Percentiles rank a stretch among this genome's conserved stretches.
Conservation (phyloP, 345 rosid genomes). For the Rhizophora apiculata region DNA sequence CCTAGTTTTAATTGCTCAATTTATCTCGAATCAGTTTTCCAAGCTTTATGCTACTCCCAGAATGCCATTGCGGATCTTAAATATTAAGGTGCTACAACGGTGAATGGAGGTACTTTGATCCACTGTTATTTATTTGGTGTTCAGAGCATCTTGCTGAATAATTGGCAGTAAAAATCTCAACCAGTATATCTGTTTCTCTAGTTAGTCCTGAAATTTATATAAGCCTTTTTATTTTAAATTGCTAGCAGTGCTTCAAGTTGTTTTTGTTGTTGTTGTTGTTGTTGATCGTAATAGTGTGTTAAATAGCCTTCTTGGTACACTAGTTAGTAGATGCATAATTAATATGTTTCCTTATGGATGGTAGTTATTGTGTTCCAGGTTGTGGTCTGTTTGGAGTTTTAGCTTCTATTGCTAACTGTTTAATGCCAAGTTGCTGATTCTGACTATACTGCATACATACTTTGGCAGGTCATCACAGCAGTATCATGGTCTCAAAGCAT, state of each 20-base stretch:
- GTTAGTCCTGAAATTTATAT: background rate
- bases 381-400: no score
- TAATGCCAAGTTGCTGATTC: background rate
- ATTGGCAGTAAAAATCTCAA: background rate
- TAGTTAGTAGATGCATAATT: background rate
- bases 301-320: background rate
- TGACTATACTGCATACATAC: background rate
- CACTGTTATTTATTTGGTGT: background rate
- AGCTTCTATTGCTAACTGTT: background rate
- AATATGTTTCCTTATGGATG: no score
- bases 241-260: no score
- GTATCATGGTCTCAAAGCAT: conserved; percentile 60
- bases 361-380: no score
- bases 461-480: conserved; percentile 11
- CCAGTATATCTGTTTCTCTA: background rate
- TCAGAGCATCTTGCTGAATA: background rate
- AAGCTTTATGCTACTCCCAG: background rate
- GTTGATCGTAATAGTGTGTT: no score
- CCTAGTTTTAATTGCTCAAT: background rate
- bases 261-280: no score
- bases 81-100: background rate
- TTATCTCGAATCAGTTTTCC: background rate
- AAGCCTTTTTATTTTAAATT: no score
- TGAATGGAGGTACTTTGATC: background rate
- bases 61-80: background rate